Base-by-base conservation (phyloP, 169 alveolate genomes). In the Plasmodium malariae region DNA sequence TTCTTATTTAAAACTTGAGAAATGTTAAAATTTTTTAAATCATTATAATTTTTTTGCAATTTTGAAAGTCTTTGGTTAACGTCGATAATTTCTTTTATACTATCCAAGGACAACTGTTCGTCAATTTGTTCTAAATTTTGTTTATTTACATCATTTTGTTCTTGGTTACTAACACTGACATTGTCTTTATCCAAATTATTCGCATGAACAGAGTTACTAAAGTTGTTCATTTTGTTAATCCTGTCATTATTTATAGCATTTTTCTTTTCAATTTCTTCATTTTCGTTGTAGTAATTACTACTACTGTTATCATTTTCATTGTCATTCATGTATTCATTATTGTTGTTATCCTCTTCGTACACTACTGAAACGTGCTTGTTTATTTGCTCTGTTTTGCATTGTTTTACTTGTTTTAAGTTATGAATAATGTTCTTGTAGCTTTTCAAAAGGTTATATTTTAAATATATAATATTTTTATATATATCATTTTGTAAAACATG, bases 281-380 rank as follows among this genome's bases (percentile, higher is more conserved):
- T 76, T 43, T 14, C 26, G 26, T 36, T 14, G 34, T 6, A 21
- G 17, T 48, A 49, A 40, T 74, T 67, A 3, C 17, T 34, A 32
- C 32, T 26, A 26, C 54, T 45, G 21, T 43, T 11, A 11, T 30
- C 2, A 67, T 21, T 37, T 36, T n/a, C 40, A 7, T 3, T 24
- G 40, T 49, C 69, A 48, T 40, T 12, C 26, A 32, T 4, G 24
- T 43, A 19, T 7, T 69, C 83, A 71, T 71, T 49, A 19, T n/a
- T 30, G 17, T 51, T 36, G 5, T 34, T 48, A 1, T 70, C 72
- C 45, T 68, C 85, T 59, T 83, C 91, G 60, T 83, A 37, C 24
- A 83, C 91, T 32, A 83, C 26, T 5, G 80, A 65, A 2, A 83
- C 91, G 48, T 83, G 76, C 14, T 83, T 67, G 51, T 83, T 83